phyloP scores from a whole-genome alignment of 768 basidiomycete species.

The Pleurotus eryngii region DNA sequence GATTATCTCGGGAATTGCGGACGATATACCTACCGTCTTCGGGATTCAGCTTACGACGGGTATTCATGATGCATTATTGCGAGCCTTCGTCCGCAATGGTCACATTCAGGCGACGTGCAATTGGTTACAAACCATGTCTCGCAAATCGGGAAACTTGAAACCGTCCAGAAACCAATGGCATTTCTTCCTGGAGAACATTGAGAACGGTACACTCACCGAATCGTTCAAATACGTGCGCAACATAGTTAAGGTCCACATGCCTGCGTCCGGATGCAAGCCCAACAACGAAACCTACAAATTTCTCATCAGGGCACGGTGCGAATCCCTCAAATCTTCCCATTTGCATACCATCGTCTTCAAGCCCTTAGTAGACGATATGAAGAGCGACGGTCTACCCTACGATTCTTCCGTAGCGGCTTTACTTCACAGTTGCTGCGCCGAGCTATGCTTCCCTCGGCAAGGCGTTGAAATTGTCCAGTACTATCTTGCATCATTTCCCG shows the following conservation, averaged over 20 bases:
- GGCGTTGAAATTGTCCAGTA: conserved; percentile 35
- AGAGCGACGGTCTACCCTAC: conserved; percentile 37
- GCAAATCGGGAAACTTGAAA: conserved; percentile 39
- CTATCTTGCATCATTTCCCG: conserved; percentile 30
- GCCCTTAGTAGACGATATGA: conserved; percentile 45
- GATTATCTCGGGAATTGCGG: conserved; percentile 50
- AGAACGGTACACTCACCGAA: conserved; percentile 11
- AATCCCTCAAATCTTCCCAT: conserved; percentile 24
- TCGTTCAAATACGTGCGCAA: conserved; percentile 31
- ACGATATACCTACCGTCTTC: conserved; percentile 45
- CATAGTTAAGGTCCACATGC: conserved; percentile 30
- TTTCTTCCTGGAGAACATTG: conserved; percentile 39
- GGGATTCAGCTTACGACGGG: conserved; percentile 41
- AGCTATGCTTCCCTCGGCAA: conserved; percentile 29
- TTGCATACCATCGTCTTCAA: conserved; percentile 33
- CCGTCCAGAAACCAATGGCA: conserved; percentile 57
- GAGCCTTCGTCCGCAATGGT: conserved; percentile 42
- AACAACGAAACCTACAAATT: conserved; percentile 33
- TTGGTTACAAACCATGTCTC: conserved; percentile 55
- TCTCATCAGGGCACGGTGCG: conserved; percentile 35
- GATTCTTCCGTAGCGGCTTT: conserved; percentile 37
- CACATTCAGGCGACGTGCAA: conserved; percentile 39
- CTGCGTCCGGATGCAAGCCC: conserved; percentile 34
- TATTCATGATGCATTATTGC: conserved; percentile 47
- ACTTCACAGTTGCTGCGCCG: conserved; percentile 42